Evolutionary conservation across 345 rosid genomes (phyloP).

Genomic region (Citrus unshiu): DNA sequence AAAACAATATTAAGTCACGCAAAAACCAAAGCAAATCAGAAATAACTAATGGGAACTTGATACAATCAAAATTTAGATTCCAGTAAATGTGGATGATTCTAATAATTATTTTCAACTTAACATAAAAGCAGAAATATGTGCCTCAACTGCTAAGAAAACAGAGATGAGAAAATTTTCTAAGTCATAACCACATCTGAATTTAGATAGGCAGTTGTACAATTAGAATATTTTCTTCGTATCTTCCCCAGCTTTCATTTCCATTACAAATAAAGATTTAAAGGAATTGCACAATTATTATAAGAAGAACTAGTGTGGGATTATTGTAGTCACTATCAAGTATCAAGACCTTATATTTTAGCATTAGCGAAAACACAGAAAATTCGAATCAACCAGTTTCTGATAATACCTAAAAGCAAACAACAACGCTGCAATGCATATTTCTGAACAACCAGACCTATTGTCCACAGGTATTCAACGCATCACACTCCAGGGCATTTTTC

Average conservation of each 20-base stretch:
- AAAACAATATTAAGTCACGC: neutral
- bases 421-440: neutral
- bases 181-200: neutral
- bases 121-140: neutral
- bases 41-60: neutral
- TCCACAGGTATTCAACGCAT: neutral
- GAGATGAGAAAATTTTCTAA: neutral
- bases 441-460: neutral
- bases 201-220: neutral
- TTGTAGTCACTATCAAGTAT: neutral
- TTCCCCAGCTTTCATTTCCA: neutral
- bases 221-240: neutral
- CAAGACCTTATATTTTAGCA: neutral
- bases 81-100: neutral
- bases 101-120: neutral
- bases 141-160: neutral
- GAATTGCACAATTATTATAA: neutral
- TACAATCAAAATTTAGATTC: neutral
- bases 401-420: neutral
- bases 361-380: neutral
- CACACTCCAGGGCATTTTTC: neutral
- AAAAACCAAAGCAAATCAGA: neutral
- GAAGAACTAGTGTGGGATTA: neutral
- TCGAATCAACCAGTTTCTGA: neutral
- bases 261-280: neutral